These are phyloP conservation scores for Acephala macrosclerotiorum DNA, from an alignment of 2,329 filamentous ascomycete genomes.

Conservation along the genomic window DNA sequence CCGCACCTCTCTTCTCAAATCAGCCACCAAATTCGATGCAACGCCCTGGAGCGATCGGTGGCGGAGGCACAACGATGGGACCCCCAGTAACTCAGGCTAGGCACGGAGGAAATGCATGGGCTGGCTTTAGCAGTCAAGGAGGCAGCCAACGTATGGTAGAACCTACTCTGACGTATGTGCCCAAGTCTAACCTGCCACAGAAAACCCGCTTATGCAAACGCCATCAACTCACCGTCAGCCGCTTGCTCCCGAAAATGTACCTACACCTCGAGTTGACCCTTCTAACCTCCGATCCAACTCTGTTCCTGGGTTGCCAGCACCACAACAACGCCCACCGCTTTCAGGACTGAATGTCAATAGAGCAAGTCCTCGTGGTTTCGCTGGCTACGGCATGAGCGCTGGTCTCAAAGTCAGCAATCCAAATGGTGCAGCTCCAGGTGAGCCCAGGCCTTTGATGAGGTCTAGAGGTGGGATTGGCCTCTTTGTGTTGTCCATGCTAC, in stretches of 20 bases:
- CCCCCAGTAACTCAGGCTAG: slow-evolving; percentile 18
- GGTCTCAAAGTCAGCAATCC: slow-evolving; percentile 45
- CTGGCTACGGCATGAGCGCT: slow-evolving; percentile 46
- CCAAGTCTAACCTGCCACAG: slow-evolving; percentile 21
- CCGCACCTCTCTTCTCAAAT: slow-evolving; percentile 30
- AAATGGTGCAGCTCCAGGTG: slow-evolving; percentile 14
- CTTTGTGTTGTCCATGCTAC: slow-evolving; percentile 5
- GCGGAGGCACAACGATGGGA: slow-evolving; percentile 15
- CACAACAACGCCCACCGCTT: slow-evolving; percentile 36
- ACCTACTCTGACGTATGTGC: background rate
- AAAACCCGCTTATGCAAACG: slow-evolving; percentile 36
- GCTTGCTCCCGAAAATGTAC: slow-evolving; percentile 27
- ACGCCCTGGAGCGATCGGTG: slow-evolving; percentile 15
- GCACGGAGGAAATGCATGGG: slow-evolving; percentile 31
- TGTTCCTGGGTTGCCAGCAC: slow-evolving; percentile 26
- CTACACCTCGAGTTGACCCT: slow-evolving; percentile 28
- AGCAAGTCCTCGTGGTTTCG: slow-evolving; percentile 33
- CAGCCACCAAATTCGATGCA: slow-evolving; percentile 25
- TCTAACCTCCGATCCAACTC: slow-evolving; percentile 30
- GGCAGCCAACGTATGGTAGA: slow-evolving; percentile 26
- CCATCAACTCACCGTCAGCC: slow-evolving; percentile 44
- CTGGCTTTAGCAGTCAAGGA: slow-evolving; percentile 35
- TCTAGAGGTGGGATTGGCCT: slow-evolving; percentile 37
- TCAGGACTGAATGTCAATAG: slow-evolving; percentile 31
- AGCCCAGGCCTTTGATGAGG: slow-evolving; percentile 31